Evolutionary conservation across 2,329 filamentous ascomycete genomes (phyloP).

Genomic region (Claviceps pusilla): DNA sequence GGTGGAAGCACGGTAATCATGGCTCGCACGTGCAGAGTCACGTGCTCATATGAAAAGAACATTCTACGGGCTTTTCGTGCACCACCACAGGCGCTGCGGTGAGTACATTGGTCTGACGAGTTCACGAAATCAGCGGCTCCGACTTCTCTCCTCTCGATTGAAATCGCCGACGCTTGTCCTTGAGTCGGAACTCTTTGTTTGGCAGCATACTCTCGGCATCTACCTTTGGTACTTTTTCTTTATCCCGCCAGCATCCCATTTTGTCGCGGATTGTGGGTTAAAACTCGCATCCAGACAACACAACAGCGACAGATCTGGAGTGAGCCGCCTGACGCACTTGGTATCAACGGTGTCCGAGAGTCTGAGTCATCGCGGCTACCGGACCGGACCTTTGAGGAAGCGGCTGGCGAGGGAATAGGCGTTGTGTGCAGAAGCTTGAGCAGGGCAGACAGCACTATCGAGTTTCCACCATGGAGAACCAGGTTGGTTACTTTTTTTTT

Average conservation of each 20-base stretch:
- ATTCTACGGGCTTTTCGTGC: neutral
- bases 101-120: neutral
- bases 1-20: neutral
- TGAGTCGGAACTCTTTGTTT: too few relatives aligned
- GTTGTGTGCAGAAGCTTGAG: neutral
- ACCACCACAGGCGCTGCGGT: neutral
- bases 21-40: neutral
- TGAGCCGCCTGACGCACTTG: neutral
- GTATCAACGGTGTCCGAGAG: neutral
- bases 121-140: neutral
- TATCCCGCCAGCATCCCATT: too few relatives aligned
- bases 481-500: slow-evolving; percentile 6
- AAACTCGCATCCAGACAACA: neutral
- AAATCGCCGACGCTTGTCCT: neutral
- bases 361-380: neutral
- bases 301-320: neutral
- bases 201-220: neutral
- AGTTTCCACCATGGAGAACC: slow-evolving; percentile 10
- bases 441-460: neutral
- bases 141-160: neutral
- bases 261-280: too few relatives aligned
- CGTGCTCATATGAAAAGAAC: neutral
- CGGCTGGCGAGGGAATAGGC: neutral
- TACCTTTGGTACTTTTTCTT: too few relatives aligned
- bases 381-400: neutral